Evolutionary conservation across 2,329 filamentous ascomycete genomes (phyloP), one percentile per base, ranked within the genome.

Genomic region (Sporothrix brasiliensis): DNA sequence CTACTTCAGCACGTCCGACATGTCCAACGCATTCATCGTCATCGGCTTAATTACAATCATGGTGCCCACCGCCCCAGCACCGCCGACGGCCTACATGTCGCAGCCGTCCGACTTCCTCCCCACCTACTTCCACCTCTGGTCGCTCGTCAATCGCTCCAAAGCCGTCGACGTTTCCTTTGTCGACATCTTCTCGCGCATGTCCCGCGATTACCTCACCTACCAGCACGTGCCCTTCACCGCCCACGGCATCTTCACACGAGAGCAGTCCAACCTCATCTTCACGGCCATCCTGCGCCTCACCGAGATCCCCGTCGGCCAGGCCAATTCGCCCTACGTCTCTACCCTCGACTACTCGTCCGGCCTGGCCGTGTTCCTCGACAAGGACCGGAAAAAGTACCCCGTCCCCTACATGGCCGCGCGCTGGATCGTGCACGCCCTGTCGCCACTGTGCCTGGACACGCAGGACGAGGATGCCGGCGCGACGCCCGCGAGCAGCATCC

Each of bases 101-200:
- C 89, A 93, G 75, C 94, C 95, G 0, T 90, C 94, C 74, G 89
- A 94, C 77, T 94, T 96, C 76, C 83, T 98, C 49, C 95, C 95
- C 3, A 97, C 94, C 0, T 91, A 97, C 75, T 99, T 99, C 83
- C 95, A 99, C 79, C 82, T 98, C 1, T 99, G 95, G 95, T 95
- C 94, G 1, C 85, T 98, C 54, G 89, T 98, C 74, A 95, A 93
- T 75, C 87, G 96, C 67, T 98, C 94, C 0, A 95, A 92, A 79
- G 86, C 89, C 3, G 91, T 95, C 72, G 95, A 99, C 79, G 87
- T 92, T 71, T 91, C 91, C 73, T 94, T 97, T 76, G 87, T 98
- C 73, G 95, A 99, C 79, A 87, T 97, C 44, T 88, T 97, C 73
- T 98, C 95, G 14, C 87, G 95, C 68, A 83, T 97, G 77, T 91